Evolutionary conservation across 2,329 filamentous ascomycete genomes (phyloP).

Genomic region (Parascedosporium putredinis): DNA sequence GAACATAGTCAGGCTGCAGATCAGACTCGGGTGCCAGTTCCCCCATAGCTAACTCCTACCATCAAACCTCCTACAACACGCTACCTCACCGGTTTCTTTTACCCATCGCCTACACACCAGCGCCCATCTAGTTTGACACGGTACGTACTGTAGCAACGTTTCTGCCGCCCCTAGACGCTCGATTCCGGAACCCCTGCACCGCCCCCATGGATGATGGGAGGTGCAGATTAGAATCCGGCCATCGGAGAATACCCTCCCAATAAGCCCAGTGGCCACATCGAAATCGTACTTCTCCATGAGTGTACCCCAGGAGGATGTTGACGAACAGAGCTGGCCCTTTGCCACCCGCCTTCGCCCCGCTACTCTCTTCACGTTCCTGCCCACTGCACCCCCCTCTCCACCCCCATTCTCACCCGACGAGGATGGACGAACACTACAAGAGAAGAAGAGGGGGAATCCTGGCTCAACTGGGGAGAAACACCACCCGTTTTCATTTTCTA

Average conservation of each 20-base stretch:
- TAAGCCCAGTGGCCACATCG: background rate
- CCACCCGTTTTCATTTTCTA: background rate
- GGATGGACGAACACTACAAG: background rate
- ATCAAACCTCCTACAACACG: background rate
- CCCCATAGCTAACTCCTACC: too few species aligned
- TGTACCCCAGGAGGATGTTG: background rate
- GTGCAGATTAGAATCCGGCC: background rate
- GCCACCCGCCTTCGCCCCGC: background rate
- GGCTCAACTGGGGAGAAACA: background rate
- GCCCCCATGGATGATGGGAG: background rate
- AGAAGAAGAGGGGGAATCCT: background rate
- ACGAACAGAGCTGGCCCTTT: background rate
- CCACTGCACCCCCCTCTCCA: background rate
- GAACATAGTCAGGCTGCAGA: too few species aligned
- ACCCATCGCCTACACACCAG: too few species aligned
- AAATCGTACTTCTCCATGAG: background rate
- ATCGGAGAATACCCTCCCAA: background rate
- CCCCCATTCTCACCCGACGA: background rate
- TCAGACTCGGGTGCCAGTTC: too few species aligned
- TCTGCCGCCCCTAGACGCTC: background rate
- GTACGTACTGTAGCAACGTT: background rate
- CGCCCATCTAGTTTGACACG: too few species aligned
- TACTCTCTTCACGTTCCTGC: background rate
- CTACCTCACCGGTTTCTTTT: too few species aligned
- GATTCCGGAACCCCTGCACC: background rate